Evolutionary conservation across 163 green algal species (phyloP).

Genomic region (Chloroidium sp.): DNA sequence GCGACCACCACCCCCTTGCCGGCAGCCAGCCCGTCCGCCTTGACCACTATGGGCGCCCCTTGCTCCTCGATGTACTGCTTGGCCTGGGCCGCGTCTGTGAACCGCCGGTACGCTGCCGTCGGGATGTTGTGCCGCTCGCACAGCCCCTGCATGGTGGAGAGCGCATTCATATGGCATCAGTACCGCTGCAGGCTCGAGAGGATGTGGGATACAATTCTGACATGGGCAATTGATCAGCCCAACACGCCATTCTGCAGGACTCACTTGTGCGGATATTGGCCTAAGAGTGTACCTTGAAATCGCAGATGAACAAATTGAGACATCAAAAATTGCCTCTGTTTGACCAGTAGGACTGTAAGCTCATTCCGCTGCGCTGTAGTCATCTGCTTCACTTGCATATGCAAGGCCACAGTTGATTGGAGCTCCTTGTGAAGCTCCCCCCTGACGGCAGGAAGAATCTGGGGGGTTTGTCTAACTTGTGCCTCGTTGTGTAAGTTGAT

Average conservation of each 20-base stretch:
- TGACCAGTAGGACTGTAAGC: too few relatives aligned
- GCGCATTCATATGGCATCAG: not conserved
- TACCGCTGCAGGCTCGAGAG: not conserved
- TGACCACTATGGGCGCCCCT: slow-evolving; percentile 90
- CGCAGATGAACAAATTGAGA: too few relatives aligned
- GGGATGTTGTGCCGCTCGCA: slow-evolving; percentile 89
- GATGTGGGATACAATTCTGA: not conserved
- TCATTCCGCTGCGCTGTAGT: too few relatives aligned
- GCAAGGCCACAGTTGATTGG: too few relatives aligned
- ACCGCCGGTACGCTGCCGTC: slow-evolving; percentile 77
- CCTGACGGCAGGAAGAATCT: too few relatives aligned
- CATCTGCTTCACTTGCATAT: too few relatives aligned
- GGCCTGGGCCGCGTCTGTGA: slow-evolving; percentile 64
- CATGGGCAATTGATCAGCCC: not conserved
- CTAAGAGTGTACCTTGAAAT: too few relatives aligned
- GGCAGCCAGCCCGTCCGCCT: slow-evolving; percentile 82
- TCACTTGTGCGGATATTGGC: not conserved
- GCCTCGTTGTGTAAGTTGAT: too few relatives aligned
- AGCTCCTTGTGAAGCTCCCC: too few relatives aligned
- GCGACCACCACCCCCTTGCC: slow-evolving; percentile 91
- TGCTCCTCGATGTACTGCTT: slow-evolving; percentile 68
- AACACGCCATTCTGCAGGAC: not conserved
- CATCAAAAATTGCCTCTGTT: too few relatives aligned
- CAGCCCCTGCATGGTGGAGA: slow-evolving; percentile 39
- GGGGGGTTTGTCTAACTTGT: too few relatives aligned